Evolutionary conservation across 1,284 basidiomycete genomes (phyloP).

Genomic region (Malassezia caprae): DNA sequence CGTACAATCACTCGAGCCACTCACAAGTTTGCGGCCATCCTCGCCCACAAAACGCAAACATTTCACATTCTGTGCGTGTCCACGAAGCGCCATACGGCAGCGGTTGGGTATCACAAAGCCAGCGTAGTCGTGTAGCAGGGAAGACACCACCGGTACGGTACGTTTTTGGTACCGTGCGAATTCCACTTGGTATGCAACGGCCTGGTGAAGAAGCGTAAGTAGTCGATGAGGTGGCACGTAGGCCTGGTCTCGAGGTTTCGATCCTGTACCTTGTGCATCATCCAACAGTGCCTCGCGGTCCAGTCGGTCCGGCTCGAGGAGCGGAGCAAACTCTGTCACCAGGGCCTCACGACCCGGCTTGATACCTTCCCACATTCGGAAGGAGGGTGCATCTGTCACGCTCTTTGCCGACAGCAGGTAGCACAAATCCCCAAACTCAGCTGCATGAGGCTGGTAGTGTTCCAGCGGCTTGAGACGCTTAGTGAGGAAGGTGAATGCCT

Average conservation of each 20-base stretch:
- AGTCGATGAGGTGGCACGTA: slow-evolving; percentile 50
- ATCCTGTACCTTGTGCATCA: background rate
- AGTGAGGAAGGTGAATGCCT: slow-evolving; percentile 52
- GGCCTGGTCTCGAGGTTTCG: slow-evolving; percentile 9
- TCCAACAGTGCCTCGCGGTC: slow-evolving; percentile 22
- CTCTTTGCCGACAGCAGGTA: slow-evolving; percentile 50
- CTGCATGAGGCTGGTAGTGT: slow-evolving; percentile 52
- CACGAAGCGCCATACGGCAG: slow-evolving; percentile 36
- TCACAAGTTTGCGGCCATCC: slow-evolving; percentile 45
- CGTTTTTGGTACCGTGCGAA: slow-evolving; percentile 45
- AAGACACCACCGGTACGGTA: slow-evolving; percentile 42
- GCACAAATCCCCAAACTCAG: slow-evolving; percentile 52
- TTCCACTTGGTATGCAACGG: slow-evolving; percentile 51
- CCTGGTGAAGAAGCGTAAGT: slow-evolving; percentile 50
- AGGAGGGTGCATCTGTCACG: slow-evolving; percentile 52
- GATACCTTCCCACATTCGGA: slow-evolving; percentile 52
- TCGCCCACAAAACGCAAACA: slow-evolving; percentile 50
- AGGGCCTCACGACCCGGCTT: slow-evolving; percentile 49
- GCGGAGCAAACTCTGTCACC: slow-evolving; percentile 39
- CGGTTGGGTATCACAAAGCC: slow-evolving; percentile 35
- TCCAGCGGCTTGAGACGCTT: slow-evolving; percentile 53
- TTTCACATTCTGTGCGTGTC: slow-evolving; percentile 52
- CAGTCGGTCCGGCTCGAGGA: slow-evolving; percentile 38
- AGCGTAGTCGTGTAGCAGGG: slow-evolving; percentile 36
- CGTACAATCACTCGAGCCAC: slow-evolving; percentile 49